Percentiles rank a stretch among this genome's conserved stretches.
Evolutionary conservation across 208 protist species (phyloP).

Genomic region (Herpetomonas tarakana): DNA sequence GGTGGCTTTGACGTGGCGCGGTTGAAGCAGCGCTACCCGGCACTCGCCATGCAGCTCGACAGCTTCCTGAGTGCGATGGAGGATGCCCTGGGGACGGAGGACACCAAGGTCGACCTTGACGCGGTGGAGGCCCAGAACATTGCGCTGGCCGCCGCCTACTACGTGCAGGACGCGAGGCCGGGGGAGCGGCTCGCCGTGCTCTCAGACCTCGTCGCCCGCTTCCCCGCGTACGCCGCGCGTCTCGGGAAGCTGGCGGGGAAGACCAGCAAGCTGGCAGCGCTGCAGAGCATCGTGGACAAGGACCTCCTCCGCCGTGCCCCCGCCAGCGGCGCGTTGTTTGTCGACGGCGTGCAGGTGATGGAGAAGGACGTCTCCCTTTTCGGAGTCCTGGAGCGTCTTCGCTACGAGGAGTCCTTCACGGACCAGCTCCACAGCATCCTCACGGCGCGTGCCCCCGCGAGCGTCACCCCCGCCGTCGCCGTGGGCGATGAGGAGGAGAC

Average conservation of each 20-base stretch:
- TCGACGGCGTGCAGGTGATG: slow-evolving; percentile 42
- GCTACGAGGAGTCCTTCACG: slow-evolving; percentile 26
- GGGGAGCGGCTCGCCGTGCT: slow-evolving; percentile 65
- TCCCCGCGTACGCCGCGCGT: slow-evolving; percentile 70
- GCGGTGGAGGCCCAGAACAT: slow-evolving; percentile 70
- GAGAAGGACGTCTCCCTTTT: slow-evolving; percentile 37
- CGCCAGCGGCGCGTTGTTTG: slow-evolving; percentile 17
- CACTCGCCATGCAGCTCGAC: slow-evolving; percentile 25
- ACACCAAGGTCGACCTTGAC: slow-evolving; percentile 60
- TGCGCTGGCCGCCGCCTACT: slow-evolving; percentile 45
- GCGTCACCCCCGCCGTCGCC: slow-evolving; percentile 2
- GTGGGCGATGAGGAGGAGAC: not conserved
- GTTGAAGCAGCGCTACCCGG: slow-evolving; percentile 32
- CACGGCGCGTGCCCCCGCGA: not conserved
- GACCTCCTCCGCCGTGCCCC: not conserved
- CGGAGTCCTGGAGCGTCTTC: slow-evolving; percentile 39
- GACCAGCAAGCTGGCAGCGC: not conserved
- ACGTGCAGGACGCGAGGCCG: slow-evolving; percentile 35
- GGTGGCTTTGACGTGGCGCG: slow-evolving; percentile 40
- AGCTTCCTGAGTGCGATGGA: slow-evolving; percentile 33
- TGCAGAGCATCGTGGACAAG: not conserved
- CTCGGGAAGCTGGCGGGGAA: slow-evolving; percentile 40
- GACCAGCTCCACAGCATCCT: slow-evolving; percentile 15
- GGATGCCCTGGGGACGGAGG: slow-evolving; percentile 23
- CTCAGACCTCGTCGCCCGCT: slow-evolving; percentile 76